Conservation (phyloP, 78 protist genomes). For the Isochrysis galbana region DNA sequence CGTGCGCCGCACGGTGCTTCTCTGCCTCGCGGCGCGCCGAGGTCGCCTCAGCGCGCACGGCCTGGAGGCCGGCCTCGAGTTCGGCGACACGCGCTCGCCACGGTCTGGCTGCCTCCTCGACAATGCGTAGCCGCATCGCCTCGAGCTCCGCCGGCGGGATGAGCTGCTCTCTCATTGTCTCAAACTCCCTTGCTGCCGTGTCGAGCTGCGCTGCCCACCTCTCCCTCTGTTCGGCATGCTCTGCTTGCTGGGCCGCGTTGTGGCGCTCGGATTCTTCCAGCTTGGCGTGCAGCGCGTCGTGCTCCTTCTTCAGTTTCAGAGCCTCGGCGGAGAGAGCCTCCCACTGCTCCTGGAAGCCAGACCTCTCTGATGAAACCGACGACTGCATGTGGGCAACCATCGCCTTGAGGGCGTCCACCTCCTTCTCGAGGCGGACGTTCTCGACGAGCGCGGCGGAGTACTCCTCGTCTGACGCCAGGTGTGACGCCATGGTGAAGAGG, state of each 20-base stretch:
- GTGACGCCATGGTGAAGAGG: too few species aligned
- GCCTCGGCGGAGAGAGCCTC: neutral
- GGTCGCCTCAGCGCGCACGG: neutral
- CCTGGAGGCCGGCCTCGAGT: neutral
- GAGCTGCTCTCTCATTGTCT: neutral
- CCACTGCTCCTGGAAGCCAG: neutral
- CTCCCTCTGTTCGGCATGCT: neutral
- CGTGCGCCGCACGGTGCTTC: neutral
- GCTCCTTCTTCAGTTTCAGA: neutral
- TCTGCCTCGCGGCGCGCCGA: neutral
- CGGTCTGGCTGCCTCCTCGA: neutral
- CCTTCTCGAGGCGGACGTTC: too few species aligned
- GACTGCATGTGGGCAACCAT: neutral
- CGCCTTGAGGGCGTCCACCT: neutral
- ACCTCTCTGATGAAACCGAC: neutral
- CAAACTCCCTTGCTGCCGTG: neutral
- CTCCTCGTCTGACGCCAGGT: too few species aligned
- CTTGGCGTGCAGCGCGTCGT: neutral
- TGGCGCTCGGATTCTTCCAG: neutral
- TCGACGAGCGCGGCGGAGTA: too few species aligned
- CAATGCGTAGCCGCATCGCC: neutral
- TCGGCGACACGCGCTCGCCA: neutral
- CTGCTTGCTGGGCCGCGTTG: neutral
- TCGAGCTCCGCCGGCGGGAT: neutral
- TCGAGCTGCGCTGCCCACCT: constrained; percentile 1